These are phyloP conservation scores for Zancudomyces culisetae DNA, from an alignment of 371 early-diverging fungal species.

Conservation along the genomic window DNA sequence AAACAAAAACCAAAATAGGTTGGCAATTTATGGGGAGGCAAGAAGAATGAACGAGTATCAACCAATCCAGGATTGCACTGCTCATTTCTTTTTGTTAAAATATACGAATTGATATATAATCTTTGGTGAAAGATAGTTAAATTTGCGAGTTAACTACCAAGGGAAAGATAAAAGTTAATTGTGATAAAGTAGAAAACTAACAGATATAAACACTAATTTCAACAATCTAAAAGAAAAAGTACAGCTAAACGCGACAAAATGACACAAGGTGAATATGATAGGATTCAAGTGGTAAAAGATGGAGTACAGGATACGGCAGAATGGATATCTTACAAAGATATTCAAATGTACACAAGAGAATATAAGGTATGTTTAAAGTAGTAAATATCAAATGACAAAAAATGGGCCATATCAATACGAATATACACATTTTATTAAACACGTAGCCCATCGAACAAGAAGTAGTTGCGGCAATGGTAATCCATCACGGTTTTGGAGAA, in stretches of 20 bases:
- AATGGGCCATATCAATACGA: neutral
- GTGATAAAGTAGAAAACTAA: no score
- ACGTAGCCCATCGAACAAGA: slow-evolving; percentile 7
- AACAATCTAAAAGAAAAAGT: neutral
- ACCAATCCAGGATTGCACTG: no score
- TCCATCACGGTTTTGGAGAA: slow-evolving; percentile 27
- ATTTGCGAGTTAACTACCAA: no score
- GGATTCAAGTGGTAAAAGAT: neutral
- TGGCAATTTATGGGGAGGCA: no score
- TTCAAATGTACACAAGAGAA: slow-evolving; percentile 14
- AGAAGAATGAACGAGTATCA: no score
- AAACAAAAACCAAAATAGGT: no score
- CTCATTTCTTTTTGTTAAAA: no score
- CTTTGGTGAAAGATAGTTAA: no score
- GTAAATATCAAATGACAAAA: neutral
- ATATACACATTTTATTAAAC: neutral
- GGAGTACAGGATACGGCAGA: slow-evolving; percentile 12
- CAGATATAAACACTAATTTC: no score
- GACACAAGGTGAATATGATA: neutral
- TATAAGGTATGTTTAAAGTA: slow-evolving; percentile 5
- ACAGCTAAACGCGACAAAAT: neutral
- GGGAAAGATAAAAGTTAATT: no score
- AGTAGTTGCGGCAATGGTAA: slow-evolving; percentile 15
- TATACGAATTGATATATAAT: no score
- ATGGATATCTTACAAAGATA: slow-evolving; percentile 10